phyloP scores from a whole-genome alignment of 2,329 filamentous ascomycete genomes.

The Botrytis tulipae region DNA sequence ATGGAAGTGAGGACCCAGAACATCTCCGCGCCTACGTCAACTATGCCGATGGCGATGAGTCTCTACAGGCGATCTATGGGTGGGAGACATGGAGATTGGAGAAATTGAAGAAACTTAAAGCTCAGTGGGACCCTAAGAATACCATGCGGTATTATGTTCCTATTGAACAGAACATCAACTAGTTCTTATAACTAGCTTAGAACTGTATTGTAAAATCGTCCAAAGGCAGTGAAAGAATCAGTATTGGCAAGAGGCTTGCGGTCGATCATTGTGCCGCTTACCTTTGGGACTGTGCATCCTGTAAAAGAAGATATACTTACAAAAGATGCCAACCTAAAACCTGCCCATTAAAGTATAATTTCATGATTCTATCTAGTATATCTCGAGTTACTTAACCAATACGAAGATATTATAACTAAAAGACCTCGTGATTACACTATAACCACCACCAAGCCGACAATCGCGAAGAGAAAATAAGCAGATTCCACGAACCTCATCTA shows the following conservation, averaged over 20 bases:
- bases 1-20: slow-evolving; percentile 5
- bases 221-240: neutral
- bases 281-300: neutral
- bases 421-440: neutral
- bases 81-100: slow-evolving; percentile 48
- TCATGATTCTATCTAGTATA: neutral
- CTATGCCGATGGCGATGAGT: slow-evolving; percentile 50
- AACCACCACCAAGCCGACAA: neutral
- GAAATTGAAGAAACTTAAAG: slow-evolving; percentile 47
- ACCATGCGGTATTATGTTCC: slow-evolving; percentile 45
- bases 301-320: neutral
- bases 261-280: neutral
- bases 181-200: neutral
- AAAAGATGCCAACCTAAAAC: neutral
- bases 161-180: neutral
- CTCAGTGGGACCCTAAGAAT: slow-evolving; percentile 47
- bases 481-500: neutral
- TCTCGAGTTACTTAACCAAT: neutral
- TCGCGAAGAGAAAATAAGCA: neutral
- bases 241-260: neutral
- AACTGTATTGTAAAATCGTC: neutral
- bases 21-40: slow-evolving; percentile 44
- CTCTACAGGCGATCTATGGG: slow-evolving; percentile 46
- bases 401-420: neutral
- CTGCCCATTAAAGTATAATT: neutral